These are phyloP conservation scores for Fusarium duplospermum DNA, from an alignment of 2,329 filamentous ascomycete genomes.

Conservation along the genomic window DNA sequence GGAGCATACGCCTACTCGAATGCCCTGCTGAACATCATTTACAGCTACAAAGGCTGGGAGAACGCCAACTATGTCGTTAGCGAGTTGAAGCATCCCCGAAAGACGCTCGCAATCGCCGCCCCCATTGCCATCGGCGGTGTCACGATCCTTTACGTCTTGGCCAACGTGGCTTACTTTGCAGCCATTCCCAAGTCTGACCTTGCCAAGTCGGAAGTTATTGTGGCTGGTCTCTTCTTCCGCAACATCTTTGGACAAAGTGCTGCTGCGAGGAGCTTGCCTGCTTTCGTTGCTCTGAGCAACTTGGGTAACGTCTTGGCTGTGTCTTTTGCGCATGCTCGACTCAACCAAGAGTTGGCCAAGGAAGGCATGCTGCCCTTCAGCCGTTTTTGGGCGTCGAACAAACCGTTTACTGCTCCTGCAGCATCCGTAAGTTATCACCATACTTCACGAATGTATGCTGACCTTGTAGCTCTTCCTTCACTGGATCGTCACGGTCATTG, in stretches of 20 bases:
- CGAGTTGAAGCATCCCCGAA: conserved; percentile 66
- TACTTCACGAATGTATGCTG: background rate
- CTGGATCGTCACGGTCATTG: conserved; percentile 72
- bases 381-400: conserved; percentile 75
- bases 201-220: conserved; percentile 67
- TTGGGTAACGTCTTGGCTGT: conserved; percentile 72
- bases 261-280: conserved; percentile 60
- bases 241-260: conserved; percentile 70
- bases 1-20: conserved; percentile 66
- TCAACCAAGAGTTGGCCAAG: conserved; percentile 76
- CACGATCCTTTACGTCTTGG: conserved; percentile 71
- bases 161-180: conserved; percentile 74
- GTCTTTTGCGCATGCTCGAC: conserved; percentile 67
- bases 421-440: conserved; percentile 54
- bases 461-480: conserved; percentile 66
- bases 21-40: conserved; percentile 68
- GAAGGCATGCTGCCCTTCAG: conserved; percentile 76
- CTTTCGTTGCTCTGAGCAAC: conserved; percentile 70
- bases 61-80: conserved; percentile 72
- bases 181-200: conserved; percentile 70
- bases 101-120: conserved; percentile 66
- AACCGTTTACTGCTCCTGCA: conserved; percentile 74
- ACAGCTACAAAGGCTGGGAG: conserved; percentile 73
- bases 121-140: conserved; percentile 69
- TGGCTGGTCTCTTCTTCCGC: conserved; percentile 70